phyloP scores from a whole-genome alignment of 495 filamentous ascomycete genomes.

The Tuber melanosporum region DNA sequence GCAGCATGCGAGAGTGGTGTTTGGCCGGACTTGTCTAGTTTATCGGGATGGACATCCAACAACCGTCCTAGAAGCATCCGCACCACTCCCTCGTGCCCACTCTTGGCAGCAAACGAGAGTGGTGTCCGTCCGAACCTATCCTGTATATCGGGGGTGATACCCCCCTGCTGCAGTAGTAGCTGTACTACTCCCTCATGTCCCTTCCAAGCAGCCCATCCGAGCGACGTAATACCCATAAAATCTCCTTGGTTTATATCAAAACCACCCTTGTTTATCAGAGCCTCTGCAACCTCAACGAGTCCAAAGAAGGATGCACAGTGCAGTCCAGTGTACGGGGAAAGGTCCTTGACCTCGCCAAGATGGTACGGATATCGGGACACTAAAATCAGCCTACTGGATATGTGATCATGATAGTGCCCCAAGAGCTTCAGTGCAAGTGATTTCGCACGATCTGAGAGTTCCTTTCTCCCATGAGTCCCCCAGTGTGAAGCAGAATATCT shows the following conservation, averaged over 20 bases:
- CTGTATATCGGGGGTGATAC: background rate
- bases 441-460: background rate
- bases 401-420: background rate
- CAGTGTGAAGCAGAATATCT: background rate
- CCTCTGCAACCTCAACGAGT: background rate
- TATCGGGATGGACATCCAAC: background rate
- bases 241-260: background rate
- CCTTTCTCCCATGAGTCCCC: background rate
- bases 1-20: background rate
- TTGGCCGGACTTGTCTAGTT: background rate
- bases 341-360: rapidly evolving
- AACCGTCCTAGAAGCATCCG: background rate
- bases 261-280: background rate
- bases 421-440: background rate
- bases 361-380: background rate
- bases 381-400: background rate
- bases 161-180: background rate
- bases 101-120: background rate
- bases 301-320: background rate
- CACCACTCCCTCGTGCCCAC: background rate
- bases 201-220: background rate
- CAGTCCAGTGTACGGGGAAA: background rate
- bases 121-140: background rate
- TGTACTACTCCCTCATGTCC: background rate
- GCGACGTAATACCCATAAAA: background rate